Evolutionary conservation across 176 grass and related monocot genomes (phyloP).

Genomic region (Thinopyrum elongatum): DNA sequence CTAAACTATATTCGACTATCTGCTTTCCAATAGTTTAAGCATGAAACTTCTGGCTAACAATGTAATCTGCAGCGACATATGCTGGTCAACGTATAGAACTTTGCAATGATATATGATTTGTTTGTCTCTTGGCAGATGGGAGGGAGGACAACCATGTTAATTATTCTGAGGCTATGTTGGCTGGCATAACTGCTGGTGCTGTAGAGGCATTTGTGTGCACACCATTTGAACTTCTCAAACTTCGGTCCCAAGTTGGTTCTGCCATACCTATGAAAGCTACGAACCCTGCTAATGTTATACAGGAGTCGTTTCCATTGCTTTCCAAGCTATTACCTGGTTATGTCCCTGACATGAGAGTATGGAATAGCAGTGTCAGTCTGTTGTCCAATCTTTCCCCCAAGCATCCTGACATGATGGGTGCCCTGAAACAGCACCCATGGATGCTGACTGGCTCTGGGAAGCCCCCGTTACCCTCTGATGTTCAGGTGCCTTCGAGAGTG

Average conservation of each 20-base stretch:
- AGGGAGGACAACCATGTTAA: slow-evolving; percentile 75
- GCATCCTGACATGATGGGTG: slow-evolving; percentile 59
- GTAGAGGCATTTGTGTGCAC: slow-evolving; percentile 63
- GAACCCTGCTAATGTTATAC: slow-evolving; percentile 27
- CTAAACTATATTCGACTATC: not conserved
- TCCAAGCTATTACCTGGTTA: slow-evolving; percentile 78
- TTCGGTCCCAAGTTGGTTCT: slow-evolving; percentile 70
- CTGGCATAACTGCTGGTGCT: slow-evolving; percentile 71
- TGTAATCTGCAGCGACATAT: slow-evolving; percentile 13
- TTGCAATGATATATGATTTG: slow-evolving; percentile 1
- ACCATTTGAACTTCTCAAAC: slow-evolving; percentile 93
- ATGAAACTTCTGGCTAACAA: not conserved
- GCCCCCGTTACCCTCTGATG: slow-evolving; percentile 75
- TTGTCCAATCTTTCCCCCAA: slow-evolving; percentile 75
- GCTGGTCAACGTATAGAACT: not conserved
- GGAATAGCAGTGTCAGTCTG: slow-evolving; percentile 57
- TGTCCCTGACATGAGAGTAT: slow-evolving; percentile 58
- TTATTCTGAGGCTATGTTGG: slow-evolving; percentile 83
- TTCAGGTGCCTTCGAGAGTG: slow-evolving; percentile 65
- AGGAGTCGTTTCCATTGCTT: slow-evolving; percentile 48
- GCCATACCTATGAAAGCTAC: slow-evolving; percentile 45
- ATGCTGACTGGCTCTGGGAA: slow-evolving; percentile 90
- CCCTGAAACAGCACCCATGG: slow-evolving; percentile 84
- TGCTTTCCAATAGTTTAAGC: slow-evolving; percentile 9
- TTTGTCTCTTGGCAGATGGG: slow-evolving; percentile 67